Conservation (phyloP, 768 basidiomycete genomes). For the Suillus clintonianus region DNA sequence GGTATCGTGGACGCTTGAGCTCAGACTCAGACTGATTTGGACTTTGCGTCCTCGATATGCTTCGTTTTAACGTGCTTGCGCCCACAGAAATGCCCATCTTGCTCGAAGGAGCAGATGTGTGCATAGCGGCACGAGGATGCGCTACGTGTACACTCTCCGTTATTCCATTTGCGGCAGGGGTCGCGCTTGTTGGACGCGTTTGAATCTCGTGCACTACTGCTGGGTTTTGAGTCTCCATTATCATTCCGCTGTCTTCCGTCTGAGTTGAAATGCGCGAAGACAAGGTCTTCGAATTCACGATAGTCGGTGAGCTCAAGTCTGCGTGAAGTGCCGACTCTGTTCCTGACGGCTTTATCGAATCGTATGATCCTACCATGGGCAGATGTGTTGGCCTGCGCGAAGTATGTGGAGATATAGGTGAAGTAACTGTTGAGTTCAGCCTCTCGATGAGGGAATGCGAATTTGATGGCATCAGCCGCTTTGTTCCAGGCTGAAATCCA, state of each 20-base stretch:
- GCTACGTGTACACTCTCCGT: no score
- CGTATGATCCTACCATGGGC: conserved; percentile 23
- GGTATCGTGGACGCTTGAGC: background rate
- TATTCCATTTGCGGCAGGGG: background rate
- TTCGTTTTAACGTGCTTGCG: background rate
- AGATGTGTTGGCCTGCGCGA: conserved; percentile 11
- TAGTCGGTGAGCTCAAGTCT: conserved; percentile 22
- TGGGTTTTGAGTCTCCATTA: no score
- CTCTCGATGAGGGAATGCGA: conserved; percentile 29
- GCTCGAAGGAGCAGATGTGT: conserved; percentile 25
- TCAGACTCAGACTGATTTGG: background rate
- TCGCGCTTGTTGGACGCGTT: no score
- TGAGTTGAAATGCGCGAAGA: background rate
- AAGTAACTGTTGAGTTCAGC: conserved; percentile 27
- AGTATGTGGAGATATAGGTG: conserved; percentile 23
- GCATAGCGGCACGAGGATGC: conserved; percentile 17
- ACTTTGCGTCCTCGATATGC: background rate
- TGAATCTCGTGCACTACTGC: no score
- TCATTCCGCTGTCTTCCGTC: conserved; percentile 7
- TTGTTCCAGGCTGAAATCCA: conserved; percentile 27
- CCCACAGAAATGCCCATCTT: background rate
- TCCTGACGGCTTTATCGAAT: conserved; percentile 33
- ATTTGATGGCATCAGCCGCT: conserved; percentile 14
- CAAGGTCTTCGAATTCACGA: background rate
- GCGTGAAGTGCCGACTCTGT: conserved; percentile 17